These are phyloP conservation scores for Trichosporon sp. DNA, from an alignment of 1,284 basidiomycete species.

Conservation along the genomic window DNA sequence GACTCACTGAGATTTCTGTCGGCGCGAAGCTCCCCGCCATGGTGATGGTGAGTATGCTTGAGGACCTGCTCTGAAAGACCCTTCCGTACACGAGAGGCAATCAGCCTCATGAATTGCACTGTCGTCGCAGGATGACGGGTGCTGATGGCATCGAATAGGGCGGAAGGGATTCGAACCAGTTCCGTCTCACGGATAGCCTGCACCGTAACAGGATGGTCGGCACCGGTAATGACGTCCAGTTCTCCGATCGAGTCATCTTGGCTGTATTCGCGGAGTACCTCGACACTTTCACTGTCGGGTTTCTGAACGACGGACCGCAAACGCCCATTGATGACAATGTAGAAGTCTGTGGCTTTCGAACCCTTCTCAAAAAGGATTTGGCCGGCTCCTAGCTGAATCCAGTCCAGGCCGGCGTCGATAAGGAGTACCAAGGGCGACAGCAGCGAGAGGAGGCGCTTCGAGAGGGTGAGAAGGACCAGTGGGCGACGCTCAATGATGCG, in stretches of 20 bases:
- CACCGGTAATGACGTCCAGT: constrained; percentile 95
- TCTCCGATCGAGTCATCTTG: constrained; percentile 75
- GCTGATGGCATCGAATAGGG: constrained; percentile 95
- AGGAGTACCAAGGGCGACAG: constrained; percentile 93
- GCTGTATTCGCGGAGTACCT: constrained; percentile 89
- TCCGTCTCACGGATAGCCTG: constrained; percentile 98
- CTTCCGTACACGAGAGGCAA: constrained; percentile 84
- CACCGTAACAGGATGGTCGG: constrained; percentile 82
- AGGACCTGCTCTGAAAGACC: constrained; percentile 66
- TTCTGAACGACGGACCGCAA: constrained; percentile 73
- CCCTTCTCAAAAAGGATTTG: constrained; percentile 76
- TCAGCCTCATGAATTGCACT: constrained; percentile 90
- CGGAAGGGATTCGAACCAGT: constrained; percentile 95
- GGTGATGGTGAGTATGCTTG: constrained; percentile 20
- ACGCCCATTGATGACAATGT: constrained; percentile 94
- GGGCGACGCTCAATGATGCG: constrained; percentile 88
- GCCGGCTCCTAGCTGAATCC: constrained; percentile 95
- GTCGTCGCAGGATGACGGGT: constrained; percentile 91
- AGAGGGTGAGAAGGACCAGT: constrained; percentile 93
- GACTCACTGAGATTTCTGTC: constrained; percentile 91
- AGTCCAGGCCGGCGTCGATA: constrained; percentile 95
- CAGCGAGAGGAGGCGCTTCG: constrained; percentile 90
- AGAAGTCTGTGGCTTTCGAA: constrained; percentile 89
- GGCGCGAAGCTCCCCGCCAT: constrained; percentile 63
- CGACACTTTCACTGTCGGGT: constrained; percentile 66